Evolutionary conservation across 495 filamentous ascomycete genomes (phyloP), one percentile per base, ranked within the genome.

Genomic region (Astrothelium subdiscretum): DNA sequence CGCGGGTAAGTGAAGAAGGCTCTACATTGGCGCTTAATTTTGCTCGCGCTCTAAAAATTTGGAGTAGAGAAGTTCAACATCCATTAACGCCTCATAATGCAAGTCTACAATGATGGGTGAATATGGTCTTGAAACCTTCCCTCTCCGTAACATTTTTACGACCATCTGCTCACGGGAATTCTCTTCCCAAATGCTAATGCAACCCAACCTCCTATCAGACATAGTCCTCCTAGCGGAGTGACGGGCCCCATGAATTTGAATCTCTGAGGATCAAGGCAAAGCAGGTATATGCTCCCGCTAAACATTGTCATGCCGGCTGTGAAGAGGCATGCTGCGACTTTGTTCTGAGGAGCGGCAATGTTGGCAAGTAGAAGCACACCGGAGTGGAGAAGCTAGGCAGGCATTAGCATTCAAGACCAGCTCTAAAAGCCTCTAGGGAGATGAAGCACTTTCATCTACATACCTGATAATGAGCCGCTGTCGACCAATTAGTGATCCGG

Each of bases 401-500:
- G 68, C 35, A 38, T 38, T 15, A 38, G 35, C 35, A 38, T 38
- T 38, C 18, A 27, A 57, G 52, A 31, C 27, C 18, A 6, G 58
- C 31, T 62, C 27, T 20, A 10, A 35, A 6, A 22, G 4, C 8
- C 52, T 5, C 10, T 6, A 5, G 22, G 11, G 18, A 12, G 48
- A 62, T 18, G 29, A 12, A 58, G 27, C 12, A 12, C 52, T 26
- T n/a, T 58, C 12, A 59, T 15, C n/a, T 22, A 65, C 59, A 15
- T 64, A 81, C 83, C 75, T 86, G 83, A 65, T 87, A 87, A 11
- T 85, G 81, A 0, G 83, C 84, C 12, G 81, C 84, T 1, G 81
- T 85, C 18, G 65, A 63, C 75, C 80, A 87, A 66, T 77, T 83
- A 29, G 75, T 76, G 40, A 85, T 61, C 32, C 73, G 72, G 10